phyloP scores from a whole-genome alignment of 148 eudicot genomes.

The Chenopodium suecicum region DNA sequence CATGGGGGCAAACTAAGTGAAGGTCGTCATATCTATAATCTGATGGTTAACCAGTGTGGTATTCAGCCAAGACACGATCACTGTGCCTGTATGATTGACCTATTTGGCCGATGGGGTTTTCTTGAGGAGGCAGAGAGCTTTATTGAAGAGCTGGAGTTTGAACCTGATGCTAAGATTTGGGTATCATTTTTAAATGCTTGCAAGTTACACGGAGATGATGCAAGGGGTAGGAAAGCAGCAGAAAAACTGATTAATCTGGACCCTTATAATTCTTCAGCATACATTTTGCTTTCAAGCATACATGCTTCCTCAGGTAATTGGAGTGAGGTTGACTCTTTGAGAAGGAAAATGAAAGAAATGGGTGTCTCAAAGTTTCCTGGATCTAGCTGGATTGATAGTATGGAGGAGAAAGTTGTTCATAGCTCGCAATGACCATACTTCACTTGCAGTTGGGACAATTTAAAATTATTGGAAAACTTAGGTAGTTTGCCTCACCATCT shows the following conservation, averaged over 20 bases:
- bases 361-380: constrained; percentile 67
- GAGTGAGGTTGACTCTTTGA: constrained; percentile 63
- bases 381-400: constrained; percentile 65
- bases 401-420: constrained; percentile 36
- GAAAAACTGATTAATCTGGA: constrained; percentile 70
- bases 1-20: constrained; percentile 74
- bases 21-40: constrained; percentile 63
- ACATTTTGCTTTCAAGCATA: constrained; percentile 67
- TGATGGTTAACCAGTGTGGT: constrained; percentile 48
- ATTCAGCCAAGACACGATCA: constrained; percentile 75
- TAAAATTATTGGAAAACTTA: background rate
- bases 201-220: constrained; percentile 78
- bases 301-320: constrained; percentile 85
- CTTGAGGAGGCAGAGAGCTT: constrained; percentile 72
- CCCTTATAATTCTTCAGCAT: constrained; percentile 71
- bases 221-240: constrained; percentile 74
- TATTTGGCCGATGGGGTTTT: constrained; percentile 81
- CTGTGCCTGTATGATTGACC: constrained; percentile 89
- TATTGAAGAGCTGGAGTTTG: constrained; percentile 47
- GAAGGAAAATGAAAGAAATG: constrained; percentile 68
- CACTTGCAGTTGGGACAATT: background rate
- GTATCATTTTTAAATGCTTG: constrained; percentile 79
- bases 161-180: constrained; percentile 82
- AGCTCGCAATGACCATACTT: constrained; percentile 29
- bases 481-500: background rate